Percentiles rank a stretch among this genome's conserved stretches.
Conservation (phyloP, 768 basidiomycete genomes). For the Naganishia randhawae region DNA sequence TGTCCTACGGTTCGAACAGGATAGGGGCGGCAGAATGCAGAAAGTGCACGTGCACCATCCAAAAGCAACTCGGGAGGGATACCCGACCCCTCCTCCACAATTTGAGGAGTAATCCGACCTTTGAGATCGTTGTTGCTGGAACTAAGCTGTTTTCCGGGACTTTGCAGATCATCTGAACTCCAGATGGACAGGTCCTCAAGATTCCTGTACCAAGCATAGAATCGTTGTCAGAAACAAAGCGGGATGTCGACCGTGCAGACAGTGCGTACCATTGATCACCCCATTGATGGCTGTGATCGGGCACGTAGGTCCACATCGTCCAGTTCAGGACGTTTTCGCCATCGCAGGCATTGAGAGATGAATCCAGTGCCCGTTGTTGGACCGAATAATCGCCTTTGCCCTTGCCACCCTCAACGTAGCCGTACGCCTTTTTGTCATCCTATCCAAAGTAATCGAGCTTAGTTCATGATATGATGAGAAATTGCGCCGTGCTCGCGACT, state of each 20-base stretch:
- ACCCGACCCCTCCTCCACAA: constrained; percentile 32
- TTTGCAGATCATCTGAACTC: constrained; percentile 39
- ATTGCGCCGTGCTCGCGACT: constrained; percentile 29
- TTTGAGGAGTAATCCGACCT: constrained; percentile 31
- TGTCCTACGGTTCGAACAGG: constrained; percentile 72
- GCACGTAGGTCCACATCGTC: constrained; percentile 84
- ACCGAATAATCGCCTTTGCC: constrained; percentile 60
- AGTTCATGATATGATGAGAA: constrained; percentile 30
- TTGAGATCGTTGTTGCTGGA: constrained; percentile 17
- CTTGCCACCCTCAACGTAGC: constrained; percentile 62
- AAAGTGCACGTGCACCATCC: constrained; percentile 76
- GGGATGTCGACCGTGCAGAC: not conserved
- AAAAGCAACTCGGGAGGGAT: constrained; percentile 58
- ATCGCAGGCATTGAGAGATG: constrained; percentile 73
- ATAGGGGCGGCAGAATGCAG: constrained; percentile 82
- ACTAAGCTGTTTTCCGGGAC: not conserved
- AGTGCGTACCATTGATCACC: constrained; percentile 90
- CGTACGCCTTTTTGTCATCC: constrained; percentile 81
- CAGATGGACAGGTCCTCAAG: constrained; percentile 47
- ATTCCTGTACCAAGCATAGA: constrained; percentile 31
- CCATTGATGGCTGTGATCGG: constrained; percentile 66
- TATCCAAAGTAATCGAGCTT: constrained; percentile 36
- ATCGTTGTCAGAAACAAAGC: not conserved
- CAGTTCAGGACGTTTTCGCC: constrained; percentile 70
- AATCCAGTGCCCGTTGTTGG: constrained; percentile 82